Conservation (phyloP, 208 protist species). For the Angomonas deanei region DNA sequence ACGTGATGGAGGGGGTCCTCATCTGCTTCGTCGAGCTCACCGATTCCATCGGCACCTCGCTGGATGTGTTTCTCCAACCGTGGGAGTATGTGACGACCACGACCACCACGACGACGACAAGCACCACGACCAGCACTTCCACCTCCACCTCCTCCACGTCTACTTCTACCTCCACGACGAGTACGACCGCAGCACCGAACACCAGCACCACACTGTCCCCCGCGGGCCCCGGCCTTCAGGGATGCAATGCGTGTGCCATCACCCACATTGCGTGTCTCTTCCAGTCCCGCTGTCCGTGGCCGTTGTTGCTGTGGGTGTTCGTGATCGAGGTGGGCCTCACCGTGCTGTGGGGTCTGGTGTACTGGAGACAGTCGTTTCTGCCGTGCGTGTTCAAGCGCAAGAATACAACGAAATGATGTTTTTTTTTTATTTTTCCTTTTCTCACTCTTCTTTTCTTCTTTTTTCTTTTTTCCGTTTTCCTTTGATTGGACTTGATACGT, state of each 20-base stretch:
- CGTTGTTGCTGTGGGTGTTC: constrained; percentile 17
- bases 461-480: constrained; percentile 1
- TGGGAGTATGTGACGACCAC: neutral
- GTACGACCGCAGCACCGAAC: neutral
- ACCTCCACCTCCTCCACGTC: too few species aligned
- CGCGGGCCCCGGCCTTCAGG: neutral
- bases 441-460: constrained; percentile 1
- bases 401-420: too few species aligned
- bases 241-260: constrained; percentile 11
- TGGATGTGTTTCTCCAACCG: constrained; percentile 13
- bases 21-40: constrained; percentile 27
- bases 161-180: neutral
- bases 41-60: constrained; percentile 18
- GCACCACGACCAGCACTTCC: neutral
- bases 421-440: constrained; percentile 3
- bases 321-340: constrained; percentile 52
- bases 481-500: constrained; percentile 5
- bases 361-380: neutral
- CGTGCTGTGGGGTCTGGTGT: constrained; percentile 34
- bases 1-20: neutral
- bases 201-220: neutral
- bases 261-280: constrained; percentile 18
- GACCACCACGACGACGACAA: neutral
- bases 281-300: constrained; percentile 17
- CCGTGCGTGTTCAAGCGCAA: neutral